Percentiles rank a stretch among this genome's conserved stretches.
phyloP scores from a whole-genome alignment of 2,329 filamentous ascomycete species.

The Aureobasidium uvarum region DNA sequence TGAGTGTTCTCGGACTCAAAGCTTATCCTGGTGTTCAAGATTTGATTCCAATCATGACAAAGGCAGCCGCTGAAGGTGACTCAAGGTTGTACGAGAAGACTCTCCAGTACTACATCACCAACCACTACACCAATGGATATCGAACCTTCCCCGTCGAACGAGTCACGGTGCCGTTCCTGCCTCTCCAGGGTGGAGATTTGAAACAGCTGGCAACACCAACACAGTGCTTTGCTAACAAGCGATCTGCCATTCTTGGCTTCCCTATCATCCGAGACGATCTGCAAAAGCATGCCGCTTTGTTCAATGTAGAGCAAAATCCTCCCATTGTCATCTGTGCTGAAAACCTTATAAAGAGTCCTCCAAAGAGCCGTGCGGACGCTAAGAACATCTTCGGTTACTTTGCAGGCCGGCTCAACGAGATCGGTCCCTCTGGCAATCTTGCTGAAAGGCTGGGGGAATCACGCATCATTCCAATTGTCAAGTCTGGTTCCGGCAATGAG shows the following conservation, averaged over 20 bases:
- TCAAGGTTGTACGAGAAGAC: slow-evolving; percentile 61
- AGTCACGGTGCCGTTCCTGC: slow-evolving; percentile 56
- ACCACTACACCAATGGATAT: slow-evolving; percentile 78
- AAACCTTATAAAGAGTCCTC: slow-evolving; percentile 68
- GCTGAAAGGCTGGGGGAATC: slow-evolving; percentile 62
- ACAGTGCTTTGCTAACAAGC: slow-evolving; percentile 78
- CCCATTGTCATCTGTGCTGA: slow-evolving; percentile 74
- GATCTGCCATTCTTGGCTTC: slow-evolving; percentile 75
- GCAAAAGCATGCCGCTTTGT: slow-evolving; percentile 76
- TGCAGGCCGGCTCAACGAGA: slow-evolving; percentile 69
- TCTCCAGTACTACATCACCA: slow-evolving; percentile 77
- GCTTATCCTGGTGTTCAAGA: slow-evolving; percentile 68
- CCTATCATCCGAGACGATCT: slow-evolving; percentile 72
- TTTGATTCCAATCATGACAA: slow-evolving; percentile 74
- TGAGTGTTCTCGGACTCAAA: slow-evolving; percentile 70
- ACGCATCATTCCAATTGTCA: slow-evolving; percentile 67
- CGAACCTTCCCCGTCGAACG: slow-evolving; percentile 58
- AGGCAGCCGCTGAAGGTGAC: slow-evolving; percentile 54
- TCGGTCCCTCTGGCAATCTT: slow-evolving; percentile 57
- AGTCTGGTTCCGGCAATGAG: slow-evolving; percentile 39
- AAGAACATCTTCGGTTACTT: slow-evolving; percentile 79
- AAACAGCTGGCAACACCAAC: slow-evolving; percentile 65
- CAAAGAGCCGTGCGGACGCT: slow-evolving; percentile 64
- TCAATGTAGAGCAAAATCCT: slow-evolving; percentile 82
- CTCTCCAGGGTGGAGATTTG: slow-evolving; percentile 55